These are phyloP conservation scores for Fusarium keratoplasticum DNA, from an alignment of 2,329 filamentous ascomycete species.

Conservation along the genomic window DNA sequence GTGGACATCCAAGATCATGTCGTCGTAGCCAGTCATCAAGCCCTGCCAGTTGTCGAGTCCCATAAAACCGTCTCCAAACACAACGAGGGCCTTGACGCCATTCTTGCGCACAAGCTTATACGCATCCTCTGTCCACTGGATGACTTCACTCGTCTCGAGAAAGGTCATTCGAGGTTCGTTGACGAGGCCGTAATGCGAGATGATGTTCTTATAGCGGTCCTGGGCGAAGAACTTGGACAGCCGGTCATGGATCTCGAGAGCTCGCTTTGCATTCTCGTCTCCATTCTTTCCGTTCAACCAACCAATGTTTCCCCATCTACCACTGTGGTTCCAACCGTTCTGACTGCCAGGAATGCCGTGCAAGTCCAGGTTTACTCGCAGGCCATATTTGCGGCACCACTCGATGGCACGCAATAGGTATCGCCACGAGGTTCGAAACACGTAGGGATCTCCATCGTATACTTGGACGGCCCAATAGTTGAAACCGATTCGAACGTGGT, in stretches of 20 bases:
- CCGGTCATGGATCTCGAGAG: constrained; percentile 87
- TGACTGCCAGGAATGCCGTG: constrained; percentile 94
- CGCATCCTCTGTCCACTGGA: constrained; percentile 83
- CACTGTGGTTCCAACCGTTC: constrained; percentile 98
- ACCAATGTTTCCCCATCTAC: constrained; percentile 80
- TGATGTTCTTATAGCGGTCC: constrained; percentile 89
- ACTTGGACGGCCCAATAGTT: constrained; percentile 94
- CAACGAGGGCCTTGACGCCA: constrained; percentile 77
- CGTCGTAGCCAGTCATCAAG: constrained; percentile 75
- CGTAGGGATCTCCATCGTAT: constrained; percentile 88
- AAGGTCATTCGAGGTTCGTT: constrained; percentile 94
- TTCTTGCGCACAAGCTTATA: constrained; percentile 80
- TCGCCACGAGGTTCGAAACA: constrained; percentile 88
- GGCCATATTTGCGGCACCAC: constrained; percentile 90
- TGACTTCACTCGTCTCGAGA: constrained; percentile 73
- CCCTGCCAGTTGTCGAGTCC: constrained; percentile 93
- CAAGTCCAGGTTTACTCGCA: constrained; percentile 92
- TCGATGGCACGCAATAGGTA: constrained; percentile 94
- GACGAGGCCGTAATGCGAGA: constrained; percentile 92
- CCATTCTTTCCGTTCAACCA: constrained; percentile 96
- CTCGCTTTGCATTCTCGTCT: constrained; percentile 79
- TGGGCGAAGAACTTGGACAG: constrained; percentile 94
- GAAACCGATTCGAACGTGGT: constrained; percentile 96
- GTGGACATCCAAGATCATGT: constrained; percentile 93
- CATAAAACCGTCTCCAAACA: constrained; percentile 96